A percentile compares a stretch with the other conserved stretches of the same genome.
Conservation (phyloP, 345 rosid species). For the Lepidium aucheri region DNA sequence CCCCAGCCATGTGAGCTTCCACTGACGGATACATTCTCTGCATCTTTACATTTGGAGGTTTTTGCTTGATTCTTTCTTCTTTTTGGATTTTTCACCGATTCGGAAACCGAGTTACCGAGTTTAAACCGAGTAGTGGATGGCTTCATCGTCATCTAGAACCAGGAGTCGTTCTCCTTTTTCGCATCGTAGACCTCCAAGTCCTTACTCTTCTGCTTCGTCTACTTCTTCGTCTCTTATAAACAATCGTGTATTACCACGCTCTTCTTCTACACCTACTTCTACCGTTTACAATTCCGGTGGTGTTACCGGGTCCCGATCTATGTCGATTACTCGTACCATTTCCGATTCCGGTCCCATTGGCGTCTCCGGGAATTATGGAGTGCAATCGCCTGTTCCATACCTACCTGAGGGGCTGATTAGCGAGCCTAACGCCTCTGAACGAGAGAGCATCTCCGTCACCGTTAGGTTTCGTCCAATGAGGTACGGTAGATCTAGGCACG, state of each 20-base stretch:
- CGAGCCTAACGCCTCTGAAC: conserved; percentile 52
- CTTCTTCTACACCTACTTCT: conserved; percentile 66
- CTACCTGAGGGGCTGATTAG: conserved; percentile 49
- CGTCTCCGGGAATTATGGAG: conserved; percentile 22
- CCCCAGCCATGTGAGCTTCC: conserved; percentile 62
- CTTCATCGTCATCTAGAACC: conserved; percentile 75
- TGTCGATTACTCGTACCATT: conserved; percentile 52
- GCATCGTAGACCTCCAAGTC: no score
- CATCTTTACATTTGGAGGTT: conserved; percentile 11
- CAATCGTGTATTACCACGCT: conserved; percentile 57
- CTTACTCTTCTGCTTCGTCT: no score
- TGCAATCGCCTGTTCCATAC: conserved; percentile 36
- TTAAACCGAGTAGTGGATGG: conserved; percentile 39
- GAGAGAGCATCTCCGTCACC: conserved; percentile 88
- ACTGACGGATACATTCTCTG: conserved; percentile 43
- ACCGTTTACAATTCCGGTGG: conserved; percentile 45
- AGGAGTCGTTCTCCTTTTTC: conserved; percentile 88
- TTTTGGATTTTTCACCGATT: background rate
- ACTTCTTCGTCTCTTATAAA: no score
- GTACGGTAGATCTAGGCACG: conserved; percentile 58
- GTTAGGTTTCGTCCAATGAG: conserved; percentile 88
- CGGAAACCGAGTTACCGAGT: conserved; percentile 27
- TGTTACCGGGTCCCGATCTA: conserved; percentile 60
- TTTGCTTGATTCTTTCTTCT: conserved; percentile 10
- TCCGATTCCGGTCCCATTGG: conserved; percentile 38